These are phyloP conservation scores for Zygoascus bituminiphila DNA, from an alignment of 805 yeast species.

Conservation along the genomic window DNA sequence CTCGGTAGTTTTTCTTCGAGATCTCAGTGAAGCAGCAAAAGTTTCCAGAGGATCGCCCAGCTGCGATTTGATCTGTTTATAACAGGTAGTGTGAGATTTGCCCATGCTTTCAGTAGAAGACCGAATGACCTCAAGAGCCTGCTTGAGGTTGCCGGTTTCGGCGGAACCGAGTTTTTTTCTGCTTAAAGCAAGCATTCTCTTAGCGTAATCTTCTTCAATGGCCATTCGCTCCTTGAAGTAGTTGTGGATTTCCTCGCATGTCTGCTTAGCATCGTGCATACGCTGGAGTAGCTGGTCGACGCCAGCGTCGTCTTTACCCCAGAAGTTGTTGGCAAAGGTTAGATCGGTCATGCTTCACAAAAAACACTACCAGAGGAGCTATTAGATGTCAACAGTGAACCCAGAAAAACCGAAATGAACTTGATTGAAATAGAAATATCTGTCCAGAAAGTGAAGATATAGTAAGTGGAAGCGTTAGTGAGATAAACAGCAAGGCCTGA, in stretches of 20 bases:
- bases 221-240: slow-evolving; percentile 47
- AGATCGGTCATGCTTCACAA: background rate
- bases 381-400: background rate
- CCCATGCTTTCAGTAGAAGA: slow-evolving; percentile 54
- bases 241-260: slow-evolving; percentile 42
- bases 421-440: background rate
- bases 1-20: slow-evolving; percentile 50
- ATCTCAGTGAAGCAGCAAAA: slow-evolving; percentile 44
- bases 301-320: slow-evolving; percentile 58
- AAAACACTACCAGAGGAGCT: background rate
- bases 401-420: background rate
- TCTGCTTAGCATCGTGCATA: slow-evolving; percentile 50
- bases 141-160: slow-evolving; percentile 52
- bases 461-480: background rate
- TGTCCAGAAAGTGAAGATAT: background rate
- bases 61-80: slow-evolving; percentile 43
- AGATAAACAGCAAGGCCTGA: background rate
- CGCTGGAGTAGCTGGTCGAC: slow-evolving; percentile 45
- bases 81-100: slow-evolving; percentile 45
- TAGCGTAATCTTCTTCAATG: slow-evolving; percentile 68
- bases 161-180: slow-evolving; percentile 43
- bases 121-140: slow-evolving; percentile 50
- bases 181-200: slow-evolving; percentile 45
- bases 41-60: slow-evolving; percentile 45
- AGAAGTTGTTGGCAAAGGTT: slow-evolving; percentile 30